Conservation (phyloP, 352 stramenopile species). For the Chrysophaeum taylorii region DNA sequence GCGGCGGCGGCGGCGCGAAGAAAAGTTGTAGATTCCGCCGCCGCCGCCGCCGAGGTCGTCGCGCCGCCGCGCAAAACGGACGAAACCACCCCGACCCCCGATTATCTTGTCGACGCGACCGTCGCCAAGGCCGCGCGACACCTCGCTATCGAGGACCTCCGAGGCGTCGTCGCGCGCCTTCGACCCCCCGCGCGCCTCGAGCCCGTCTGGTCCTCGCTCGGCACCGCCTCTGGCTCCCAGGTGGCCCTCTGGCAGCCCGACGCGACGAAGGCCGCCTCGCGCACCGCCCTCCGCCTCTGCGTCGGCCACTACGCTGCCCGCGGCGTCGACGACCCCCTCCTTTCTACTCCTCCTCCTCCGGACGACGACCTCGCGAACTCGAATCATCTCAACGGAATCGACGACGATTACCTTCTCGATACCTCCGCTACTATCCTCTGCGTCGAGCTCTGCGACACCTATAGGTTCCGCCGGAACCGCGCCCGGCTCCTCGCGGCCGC, state of each 20-base stretch:
- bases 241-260: not conserved
- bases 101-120: not conserved
- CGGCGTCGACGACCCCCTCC: conserved; percentile 22
- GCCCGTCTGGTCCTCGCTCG: conserved; percentile 6
- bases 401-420: not conserved
- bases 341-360: too few species aligned
- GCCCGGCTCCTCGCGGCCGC: conserved; percentile 33
- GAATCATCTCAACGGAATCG: not conserved
- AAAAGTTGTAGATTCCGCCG: not conserved
- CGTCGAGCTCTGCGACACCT: conserved; percentile 38
- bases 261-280: not conserved
- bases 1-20: not conserved
- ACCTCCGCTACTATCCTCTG: not conserved
- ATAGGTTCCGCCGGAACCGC: conserved; percentile 25
- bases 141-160: not conserved
- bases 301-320: conserved; percentile 58
- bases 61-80: not conserved
- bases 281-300: conserved; percentile 40
- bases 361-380: too few species aligned
- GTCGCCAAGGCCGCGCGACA: not conserved
- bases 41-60: not conserved
- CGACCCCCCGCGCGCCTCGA: not conserved
- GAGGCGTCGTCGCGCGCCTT: not conserved
- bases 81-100: not conserved
- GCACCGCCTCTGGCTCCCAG: not conserved